A percentile compares a stretch with the other conserved stretches of the same genome.
These are phyloP conservation scores for Venturia asperata DNA, from an alignment of 2,329 filamentous ascomycete species.

Conservation along the genomic window DNA sequence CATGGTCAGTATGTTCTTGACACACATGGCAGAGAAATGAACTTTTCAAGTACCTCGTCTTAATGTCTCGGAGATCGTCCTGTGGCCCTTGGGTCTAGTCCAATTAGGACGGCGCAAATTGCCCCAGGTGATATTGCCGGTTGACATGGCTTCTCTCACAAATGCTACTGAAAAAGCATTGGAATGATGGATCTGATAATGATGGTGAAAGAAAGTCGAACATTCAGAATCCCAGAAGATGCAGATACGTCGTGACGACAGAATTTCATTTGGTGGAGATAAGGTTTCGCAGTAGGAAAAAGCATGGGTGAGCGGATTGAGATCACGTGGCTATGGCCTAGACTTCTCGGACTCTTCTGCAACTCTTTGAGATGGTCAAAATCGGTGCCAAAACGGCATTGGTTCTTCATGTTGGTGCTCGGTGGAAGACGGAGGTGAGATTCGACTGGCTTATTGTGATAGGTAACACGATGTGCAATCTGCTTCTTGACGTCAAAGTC, in stretches of 20 bases:
- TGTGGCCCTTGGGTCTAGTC: slow-evolving; percentile 17
- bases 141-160: neutral
- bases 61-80: slow-evolving; percentile 34
- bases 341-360: neutral
- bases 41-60: slow-evolving; percentile 22
- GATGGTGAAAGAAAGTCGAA: neutral
- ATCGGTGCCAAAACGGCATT: too few relatives aligned
- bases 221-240: neutral
- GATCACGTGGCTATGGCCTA: neutral
- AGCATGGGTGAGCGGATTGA: neutral
- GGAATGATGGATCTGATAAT: neutral
- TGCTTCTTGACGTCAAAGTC: too few relatives aligned
- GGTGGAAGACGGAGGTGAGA: neutral
- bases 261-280: neutral
- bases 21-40: neutral
- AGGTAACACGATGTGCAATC: too few relatives aligned
- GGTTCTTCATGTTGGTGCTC: neutral
- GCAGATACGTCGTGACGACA: neutral
- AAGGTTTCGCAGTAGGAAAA: neutral
- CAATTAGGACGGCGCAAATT: slow-evolving; percentile 3
- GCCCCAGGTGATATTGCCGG: neutral
- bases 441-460: neutral
- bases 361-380: neutral
- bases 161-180: neutral
- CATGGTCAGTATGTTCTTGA: neutral